A percentile compares a stretch with the other conserved stretches of the same genome.
Evolutionary conservation across 495 filamentous ascomycete genomes (phyloP).

Genomic region (Paragyromitra xinjiangensis): DNA sequence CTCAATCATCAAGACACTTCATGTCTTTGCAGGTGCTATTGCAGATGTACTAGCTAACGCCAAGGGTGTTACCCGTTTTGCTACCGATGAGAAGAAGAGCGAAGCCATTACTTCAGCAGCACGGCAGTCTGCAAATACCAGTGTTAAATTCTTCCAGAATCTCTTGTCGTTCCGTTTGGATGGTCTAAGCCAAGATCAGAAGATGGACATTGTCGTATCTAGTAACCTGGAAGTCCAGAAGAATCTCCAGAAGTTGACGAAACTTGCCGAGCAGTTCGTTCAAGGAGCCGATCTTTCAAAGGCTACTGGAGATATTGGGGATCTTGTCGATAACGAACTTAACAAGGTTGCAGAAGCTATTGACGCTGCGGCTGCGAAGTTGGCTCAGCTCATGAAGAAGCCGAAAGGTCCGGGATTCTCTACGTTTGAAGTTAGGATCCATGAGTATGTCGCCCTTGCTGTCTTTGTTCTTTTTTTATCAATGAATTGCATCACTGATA

Average conservation of each 20-base stretch:
- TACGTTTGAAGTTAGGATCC: slow-evolving; percentile 94
- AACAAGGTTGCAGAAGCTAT: slow-evolving; percentile 95
- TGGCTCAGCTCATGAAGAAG: slow-evolving; percentile 92
- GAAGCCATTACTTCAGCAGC: slow-evolving; percentile 83
- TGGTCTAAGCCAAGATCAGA: slow-evolving; percentile 82
- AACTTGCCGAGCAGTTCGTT: slow-evolving; percentile 88
- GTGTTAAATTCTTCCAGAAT: slow-evolving; percentile 94
- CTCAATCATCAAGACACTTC: slow-evolving; percentile 91
- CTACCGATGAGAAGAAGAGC: slow-evolving; percentile 91
- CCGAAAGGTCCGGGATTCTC: slow-evolving; percentile 84
- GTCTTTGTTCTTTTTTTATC: slow-evolving; percentile 14
- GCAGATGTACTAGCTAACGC: slow-evolving; percentile 95
- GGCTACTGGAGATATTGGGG: slow-evolving; percentile 83
- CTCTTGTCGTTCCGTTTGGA: slow-evolving; percentile 93
- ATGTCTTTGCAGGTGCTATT: slow-evolving; percentile 86
- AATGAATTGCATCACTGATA: slow-evolving; percentile 5
- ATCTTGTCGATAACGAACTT: slow-evolving; percentile 90
- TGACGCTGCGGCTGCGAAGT: slow-evolving; percentile 84
- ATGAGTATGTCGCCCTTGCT: slow-evolving; percentile 66
- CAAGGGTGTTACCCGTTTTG: slow-evolving; percentile 92
- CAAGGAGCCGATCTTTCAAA: slow-evolving; percentile 76
- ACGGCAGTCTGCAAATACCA: slow-evolving; percentile 84
- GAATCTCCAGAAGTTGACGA: slow-evolving; percentile 88
- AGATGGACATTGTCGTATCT: slow-evolving; percentile 95
- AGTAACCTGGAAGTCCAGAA: slow-evolving; percentile 93